Evolutionary conservation across 352 stramenopile species (phyloP).

Genomic region (Globisporangium takayamanum): DNA sequence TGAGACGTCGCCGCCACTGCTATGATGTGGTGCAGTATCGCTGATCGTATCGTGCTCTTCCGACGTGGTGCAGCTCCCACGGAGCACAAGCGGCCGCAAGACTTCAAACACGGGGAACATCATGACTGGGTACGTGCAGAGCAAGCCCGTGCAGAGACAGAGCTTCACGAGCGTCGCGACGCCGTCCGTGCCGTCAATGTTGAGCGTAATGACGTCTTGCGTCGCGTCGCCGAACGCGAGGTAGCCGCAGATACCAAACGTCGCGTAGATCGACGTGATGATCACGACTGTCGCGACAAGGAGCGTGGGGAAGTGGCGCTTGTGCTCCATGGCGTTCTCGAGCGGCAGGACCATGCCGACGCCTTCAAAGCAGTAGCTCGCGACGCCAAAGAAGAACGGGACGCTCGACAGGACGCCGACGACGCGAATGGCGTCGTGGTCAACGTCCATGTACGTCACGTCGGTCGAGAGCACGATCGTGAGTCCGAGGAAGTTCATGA

Average conservation of each 20-base stretch:
- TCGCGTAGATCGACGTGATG: constrained; percentile 83
- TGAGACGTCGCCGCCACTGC: neutral
- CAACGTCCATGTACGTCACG: constrained; percentile 56
- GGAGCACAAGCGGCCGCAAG: constrained; percentile 29
- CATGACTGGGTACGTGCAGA: constrained; percentile 92
- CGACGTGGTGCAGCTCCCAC: constrained; percentile 18
- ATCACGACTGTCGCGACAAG: constrained; percentile 66
- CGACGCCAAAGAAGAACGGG: constrained; percentile 86
- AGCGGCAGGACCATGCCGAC: constrained; percentile 86
- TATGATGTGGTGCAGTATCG: neutral
- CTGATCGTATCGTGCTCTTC: neutral
- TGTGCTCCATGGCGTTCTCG: constrained; percentile 83
- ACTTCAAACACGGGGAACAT: constrained; percentile 89
- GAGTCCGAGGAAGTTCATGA: constrained; percentile 84
- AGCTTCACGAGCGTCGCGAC: constrained; percentile 80
- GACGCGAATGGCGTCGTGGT: constrained; percentile 47
- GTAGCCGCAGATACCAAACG: constrained; percentile 85
- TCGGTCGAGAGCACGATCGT: constrained; percentile 81
- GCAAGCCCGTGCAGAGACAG: constrained; percentile 81
- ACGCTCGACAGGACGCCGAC: constrained; percentile 54
- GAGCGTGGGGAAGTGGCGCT: constrained; percentile 64
- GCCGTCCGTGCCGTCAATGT: constrained; percentile 58
- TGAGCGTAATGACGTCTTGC: constrained; percentile 86
- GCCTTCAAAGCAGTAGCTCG: constrained; percentile 89
- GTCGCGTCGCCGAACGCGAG: constrained; percentile 79